Conservation (phyloP, 2,329 filamentous ascomycete genomes). For the Endothia cerciana region DNA sequence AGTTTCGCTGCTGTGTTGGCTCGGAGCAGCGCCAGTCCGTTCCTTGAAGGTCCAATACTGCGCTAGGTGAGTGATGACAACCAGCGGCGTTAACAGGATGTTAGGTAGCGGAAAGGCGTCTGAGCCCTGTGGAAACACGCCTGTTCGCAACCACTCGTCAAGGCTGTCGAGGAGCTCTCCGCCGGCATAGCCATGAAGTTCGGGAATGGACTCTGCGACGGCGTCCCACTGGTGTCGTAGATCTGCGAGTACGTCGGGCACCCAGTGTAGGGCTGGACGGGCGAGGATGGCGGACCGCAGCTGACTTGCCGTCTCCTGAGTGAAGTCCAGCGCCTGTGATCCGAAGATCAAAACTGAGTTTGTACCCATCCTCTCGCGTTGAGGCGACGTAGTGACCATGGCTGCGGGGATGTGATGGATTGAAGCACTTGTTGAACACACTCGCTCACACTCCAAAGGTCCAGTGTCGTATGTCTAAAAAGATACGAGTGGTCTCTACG, state of each 20-base stretch:
- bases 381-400: slow-evolving; percentile 2
- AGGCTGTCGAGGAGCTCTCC: background rate
- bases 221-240: background rate
- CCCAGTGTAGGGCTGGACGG: background rate
- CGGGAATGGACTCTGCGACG: background rate
- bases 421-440: background rate
- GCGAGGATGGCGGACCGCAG: background rate
- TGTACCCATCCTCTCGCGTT: slow-evolving; percentile 7
- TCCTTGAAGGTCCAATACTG: slow-evolving; percentile 4
- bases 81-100: slow-evolving; percentile 8
- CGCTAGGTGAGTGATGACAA: slow-evolving; percentile 3
- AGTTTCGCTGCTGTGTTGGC: slow-evolving; percentile 4
- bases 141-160: background rate
- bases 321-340: background rate
- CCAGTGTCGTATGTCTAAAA: background rate
- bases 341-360: slow-evolving; percentile 2
- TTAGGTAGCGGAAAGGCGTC: background rate
- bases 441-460: no score
- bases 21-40: background rate
- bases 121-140: background rate
- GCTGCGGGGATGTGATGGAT: background rate
- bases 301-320: background rate
- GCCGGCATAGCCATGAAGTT: background rate
- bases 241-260: background rate
- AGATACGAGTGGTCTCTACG: background rate